phyloP scores from a whole-genome alignment of 2,329 filamentous ascomycete species.

The Pleoardoris graminearum region DNA sequence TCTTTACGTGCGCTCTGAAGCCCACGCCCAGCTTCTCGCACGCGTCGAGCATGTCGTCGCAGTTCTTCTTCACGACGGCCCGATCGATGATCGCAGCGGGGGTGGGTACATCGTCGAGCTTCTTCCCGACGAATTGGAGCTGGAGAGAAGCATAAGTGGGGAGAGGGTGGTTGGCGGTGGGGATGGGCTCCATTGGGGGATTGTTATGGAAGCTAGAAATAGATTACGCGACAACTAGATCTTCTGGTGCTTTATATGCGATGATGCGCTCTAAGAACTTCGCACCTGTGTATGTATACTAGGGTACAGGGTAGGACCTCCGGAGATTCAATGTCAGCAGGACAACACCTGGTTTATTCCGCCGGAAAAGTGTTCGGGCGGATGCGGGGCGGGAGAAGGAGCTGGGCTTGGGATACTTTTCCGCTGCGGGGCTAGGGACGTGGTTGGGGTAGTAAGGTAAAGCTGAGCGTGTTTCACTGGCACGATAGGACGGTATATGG shows the following conservation, averaged over 20 bases:
- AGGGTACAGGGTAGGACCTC: not conserved
- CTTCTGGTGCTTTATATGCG: too few relatives aligned
- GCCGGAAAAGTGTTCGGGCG: not conserved
- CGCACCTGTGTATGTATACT: not conserved
- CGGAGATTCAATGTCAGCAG: not conserved
- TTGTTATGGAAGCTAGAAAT: not conserved
- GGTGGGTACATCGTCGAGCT: conserved; percentile 62
- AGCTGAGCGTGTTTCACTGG: too few relatives aligned
- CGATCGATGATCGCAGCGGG: conserved; percentile 72
- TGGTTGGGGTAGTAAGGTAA: too few relatives aligned
- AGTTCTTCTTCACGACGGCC: conserved; percentile 68
- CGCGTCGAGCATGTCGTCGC: conserved; percentile 70
- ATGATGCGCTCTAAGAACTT: too few relatives aligned
- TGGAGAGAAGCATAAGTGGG: conserved; percentile 13
- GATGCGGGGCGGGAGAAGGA: not conserved
- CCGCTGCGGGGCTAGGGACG: not conserved
- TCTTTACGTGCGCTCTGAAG: conserved; percentile 81
- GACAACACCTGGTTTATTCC: not conserved
- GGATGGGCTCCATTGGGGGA: conserved; percentile 8
- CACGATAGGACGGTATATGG: too few relatives aligned
- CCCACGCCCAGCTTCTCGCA: conserved; percentile 61
- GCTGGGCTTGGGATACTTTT: not conserved
- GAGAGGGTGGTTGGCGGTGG: conserved; percentile 21
- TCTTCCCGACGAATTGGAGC: conserved; percentile 60
- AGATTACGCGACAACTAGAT: too few relatives aligned